Evolutionary conservation across 148 eudicot species (phyloP), one percentile per base, ranked within the genome.

Genomic region (Oxyria digyna): DNA sequence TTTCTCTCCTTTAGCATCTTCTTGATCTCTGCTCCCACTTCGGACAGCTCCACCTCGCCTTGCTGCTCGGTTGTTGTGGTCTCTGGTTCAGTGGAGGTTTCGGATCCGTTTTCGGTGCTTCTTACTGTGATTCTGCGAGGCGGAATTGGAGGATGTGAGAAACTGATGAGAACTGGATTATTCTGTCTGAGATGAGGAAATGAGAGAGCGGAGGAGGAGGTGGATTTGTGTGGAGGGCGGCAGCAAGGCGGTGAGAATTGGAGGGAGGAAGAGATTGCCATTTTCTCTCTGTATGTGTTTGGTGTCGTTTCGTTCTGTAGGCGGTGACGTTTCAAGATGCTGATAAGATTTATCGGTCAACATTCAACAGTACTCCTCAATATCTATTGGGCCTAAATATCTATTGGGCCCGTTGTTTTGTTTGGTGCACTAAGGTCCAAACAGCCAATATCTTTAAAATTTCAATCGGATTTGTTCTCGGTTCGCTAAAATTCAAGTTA

Each of bases 11-110:
- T 73, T 85, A 89, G 86, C 8, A 86, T 87, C 71, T 76, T 80
- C 83, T 82, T 82, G 3, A 90, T 83, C 66, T 93, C 91, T 57
- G 67, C 23, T 2, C 91, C 98, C 68, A 90, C 5, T 13, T 87
- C 89, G 13, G 91, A 74, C 40, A 72, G 1, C 31, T 75, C 65
- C 18, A 10, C 71, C 24, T 38, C 73, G 18, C 66, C 73, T 41
- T 37, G 42, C 45, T 4, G 4, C 14, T 20, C 65, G 35, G 65
- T 37, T 15, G 69, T 41, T 45, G 46, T 23, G 26, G 42, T 26
- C 42, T 37, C 42, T 31, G 26, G 45, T 4, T 37, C 69, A 17
- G 45, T 66, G 46, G 45, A 29, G 45, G 46, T 66, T 38, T 66
- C 69, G 46, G 69, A 41, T 18, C 69, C 69, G 23, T 66, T 66